phyloP scores from a whole-genome alignment of 768 basidiomycete genomes.

The Lactarius hengduanensis region DNA sequence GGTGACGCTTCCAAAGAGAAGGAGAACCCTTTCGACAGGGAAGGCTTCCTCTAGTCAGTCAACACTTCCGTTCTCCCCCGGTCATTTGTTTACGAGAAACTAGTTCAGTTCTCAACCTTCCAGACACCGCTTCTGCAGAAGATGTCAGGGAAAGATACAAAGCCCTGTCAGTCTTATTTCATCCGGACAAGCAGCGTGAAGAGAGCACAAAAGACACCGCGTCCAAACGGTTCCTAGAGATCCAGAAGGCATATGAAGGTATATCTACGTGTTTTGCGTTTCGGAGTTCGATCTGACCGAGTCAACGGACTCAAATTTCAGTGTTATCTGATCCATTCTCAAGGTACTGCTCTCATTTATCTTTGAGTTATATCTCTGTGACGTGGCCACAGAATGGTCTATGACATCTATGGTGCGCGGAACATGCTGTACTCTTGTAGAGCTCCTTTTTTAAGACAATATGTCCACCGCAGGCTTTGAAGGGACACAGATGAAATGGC shows the following conservation, averaged over 20 bases:
- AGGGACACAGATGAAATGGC: conserved; percentile 46
- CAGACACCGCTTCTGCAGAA: conserved; percentile 55
- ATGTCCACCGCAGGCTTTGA: conserved; percentile 34
- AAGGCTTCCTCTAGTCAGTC: conserved; percentile 30
- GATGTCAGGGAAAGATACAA: conserved; percentile 77
- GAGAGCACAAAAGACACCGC: conserved; percentile 56
- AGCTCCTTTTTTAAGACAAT: neutral
- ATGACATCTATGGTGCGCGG: conserved; percentile 28
- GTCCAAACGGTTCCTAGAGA: conserved; percentile 63
- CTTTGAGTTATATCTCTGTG: conserved; percentile 30
- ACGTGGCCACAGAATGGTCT: conserved; percentile 27
- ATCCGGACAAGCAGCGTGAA: conserved; percentile 80
- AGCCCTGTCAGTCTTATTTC: conserved; percentile 70
- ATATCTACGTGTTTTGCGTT: conserved; percentile 21
- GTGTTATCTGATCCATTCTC: conserved; percentile 30
- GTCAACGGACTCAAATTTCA: conserved; percentile 14
- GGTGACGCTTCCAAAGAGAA: conserved; percentile 9
- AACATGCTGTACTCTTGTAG: neutral
- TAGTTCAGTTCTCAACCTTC: conserved; percentile 71
- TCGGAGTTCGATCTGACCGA: conserved; percentile 4
- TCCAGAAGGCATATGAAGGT: conserved; percentile 86
- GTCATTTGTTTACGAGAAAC: conserved; percentile 8
- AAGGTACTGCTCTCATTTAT: conserved; percentile 14
- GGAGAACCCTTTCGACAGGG: conserved; percentile 19
- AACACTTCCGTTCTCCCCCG: neutral